Evolutionary conservation across 371 early-diverging fungal genomes (phyloP).

Genomic region (Syncephalastrum monosporum): DNA sequence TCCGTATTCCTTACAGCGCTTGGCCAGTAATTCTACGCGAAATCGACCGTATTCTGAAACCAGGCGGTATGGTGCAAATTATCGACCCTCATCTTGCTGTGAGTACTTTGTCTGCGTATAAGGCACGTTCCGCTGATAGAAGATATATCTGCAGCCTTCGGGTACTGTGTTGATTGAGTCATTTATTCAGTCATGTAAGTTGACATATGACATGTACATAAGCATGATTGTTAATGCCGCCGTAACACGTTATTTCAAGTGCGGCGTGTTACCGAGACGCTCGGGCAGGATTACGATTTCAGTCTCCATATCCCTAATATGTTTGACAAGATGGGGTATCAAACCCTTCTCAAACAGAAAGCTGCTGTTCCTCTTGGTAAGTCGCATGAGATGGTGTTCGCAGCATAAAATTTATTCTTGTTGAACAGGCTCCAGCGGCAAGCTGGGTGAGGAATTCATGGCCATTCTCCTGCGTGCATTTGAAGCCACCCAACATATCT

Average conservation of each 20-base stretch:
- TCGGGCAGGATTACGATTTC: constrained; percentile 25
- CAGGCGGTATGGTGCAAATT: constrained; percentile 37
- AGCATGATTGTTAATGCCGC: too few species aligned
- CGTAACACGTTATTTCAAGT: constrained; percentile 20
- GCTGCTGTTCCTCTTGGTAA: constrained; percentile 27
- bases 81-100: constrained; percentile 32
- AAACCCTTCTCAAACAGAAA: constrained; percentile 24
- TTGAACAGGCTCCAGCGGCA: constrained; percentile 24
- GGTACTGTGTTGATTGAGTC: constrained; percentile 42
- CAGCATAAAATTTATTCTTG: neutral
- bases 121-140: neutral
- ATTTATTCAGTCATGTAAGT: constrained; percentile 36
- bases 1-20: constrained; percentile 7
- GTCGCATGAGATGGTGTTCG: neutral
- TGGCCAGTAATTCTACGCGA: constrained; percentile 22
- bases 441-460: constrained; percentile 27
- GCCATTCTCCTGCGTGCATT: constrained; percentile 21
- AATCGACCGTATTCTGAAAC: constrained; percentile 29
- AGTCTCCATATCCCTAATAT: constrained; percentile 21
- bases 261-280: constrained; percentile 14
- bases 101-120: constrained; percentile 11
- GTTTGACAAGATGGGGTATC: constrained; percentile 19
- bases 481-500: constrained; percentile 9
- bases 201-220: too few species aligned
- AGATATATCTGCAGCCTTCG: constrained; percentile 16